These are phyloP conservation scores for Septoria linicola DNA, from an alignment of 2,329 filamentous ascomycete species.

Conservation along the genomic window DNA sequence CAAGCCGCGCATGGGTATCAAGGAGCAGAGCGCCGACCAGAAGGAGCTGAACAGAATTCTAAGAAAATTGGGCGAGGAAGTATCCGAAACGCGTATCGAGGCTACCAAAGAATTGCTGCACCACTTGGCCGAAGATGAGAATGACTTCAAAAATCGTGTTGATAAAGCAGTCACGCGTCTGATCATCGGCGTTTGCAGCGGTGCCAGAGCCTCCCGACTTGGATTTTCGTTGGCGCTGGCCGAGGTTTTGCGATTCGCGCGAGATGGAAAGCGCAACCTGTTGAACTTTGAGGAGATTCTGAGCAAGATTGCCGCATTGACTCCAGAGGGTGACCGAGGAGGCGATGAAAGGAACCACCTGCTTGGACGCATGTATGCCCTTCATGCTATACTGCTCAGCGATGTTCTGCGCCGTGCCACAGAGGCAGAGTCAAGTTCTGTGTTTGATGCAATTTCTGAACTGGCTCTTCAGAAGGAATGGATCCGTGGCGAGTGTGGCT, in stretches of 20 bases:
- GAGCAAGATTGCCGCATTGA: constrained; percentile 54
- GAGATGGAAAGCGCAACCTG: constrained; percentile 13
- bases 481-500: constrained; percentile 84
- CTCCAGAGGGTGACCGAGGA: constrained; percentile 52
- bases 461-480: constrained; percentile 80
- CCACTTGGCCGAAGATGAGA: constrained; percentile 42
- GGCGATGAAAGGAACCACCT: constrained; percentile 79
- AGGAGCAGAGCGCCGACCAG: constrained; percentile 41
- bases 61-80: constrained; percentile 49
- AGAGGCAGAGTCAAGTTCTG: constrained; percentile 58
- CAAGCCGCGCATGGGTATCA: constrained; percentile 32
- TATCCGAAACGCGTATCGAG: constrained; percentile 44
- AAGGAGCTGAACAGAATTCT: constrained; percentile 48
- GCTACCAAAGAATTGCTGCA: constrained; percentile 48
- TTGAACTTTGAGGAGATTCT: constrained; percentile 41
- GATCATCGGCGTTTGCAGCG: constrained; percentile 84
- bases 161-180: constrained; percentile 52
- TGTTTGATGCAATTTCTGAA: constrained; percentile 72
- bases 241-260: constrained; percentile 70
- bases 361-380: constrained; percentile 82
- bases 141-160: constrained; percentile 41
- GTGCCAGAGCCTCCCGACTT: constrained; percentile 80
- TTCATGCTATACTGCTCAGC: constrained; percentile 81
- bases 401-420: constrained; percentile 61
- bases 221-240: constrained; percentile 88